A percentile compares a stretch with the other conserved stretches of the same genome.
Evolutionary conservation across 2,329 filamentous ascomycete genomes (phyloP).

Genomic region (Xylaria multiplex): DNA sequence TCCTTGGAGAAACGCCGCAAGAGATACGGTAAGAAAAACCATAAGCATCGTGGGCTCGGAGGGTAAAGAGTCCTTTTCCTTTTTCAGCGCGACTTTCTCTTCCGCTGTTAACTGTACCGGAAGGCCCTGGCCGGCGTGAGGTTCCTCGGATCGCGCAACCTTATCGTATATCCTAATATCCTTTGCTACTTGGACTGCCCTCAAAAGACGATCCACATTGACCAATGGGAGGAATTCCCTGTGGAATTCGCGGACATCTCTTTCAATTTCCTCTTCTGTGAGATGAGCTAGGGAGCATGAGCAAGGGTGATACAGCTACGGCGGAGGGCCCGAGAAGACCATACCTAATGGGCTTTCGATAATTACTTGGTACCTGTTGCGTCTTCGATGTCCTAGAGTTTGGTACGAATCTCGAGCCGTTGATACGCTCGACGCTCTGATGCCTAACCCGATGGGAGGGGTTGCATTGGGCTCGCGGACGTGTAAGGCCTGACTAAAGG

Average conservation of each 20-base stretch:
- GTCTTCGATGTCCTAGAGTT: conserved; percentile 45
- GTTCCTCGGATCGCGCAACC: conserved; percentile 47
- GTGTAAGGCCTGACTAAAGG: conserved; percentile 8
- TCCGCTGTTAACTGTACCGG: conserved; percentile 49
- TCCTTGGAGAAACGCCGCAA: conserved; percentile 57
- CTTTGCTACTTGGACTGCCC: conserved; percentile 55
- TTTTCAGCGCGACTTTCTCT: conserved; percentile 52
- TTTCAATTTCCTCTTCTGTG: conserved; percentile 52
- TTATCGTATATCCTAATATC: conserved; percentile 54
- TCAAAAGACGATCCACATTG: conserved; percentile 47
- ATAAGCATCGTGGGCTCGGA: conserved; percentile 53
- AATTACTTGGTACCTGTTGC: conserved; percentile 49
- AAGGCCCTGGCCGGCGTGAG: conserved; percentile 40
- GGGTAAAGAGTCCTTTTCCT: conserved; percentile 53
- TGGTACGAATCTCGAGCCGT: conserved; percentile 36
- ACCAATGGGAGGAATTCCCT: conserved; percentile 46
- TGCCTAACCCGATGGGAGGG: conserved; percentile 29
- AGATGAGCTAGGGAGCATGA: conserved; percentile 48
- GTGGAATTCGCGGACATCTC: conserved; percentile 51
- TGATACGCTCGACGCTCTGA: conserved; percentile 12
- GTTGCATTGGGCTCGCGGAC: conserved; percentile 10
- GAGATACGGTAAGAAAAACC: conserved; percentile 56
- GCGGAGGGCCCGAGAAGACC: neutral
- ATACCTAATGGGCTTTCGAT: conserved; percentile 53
- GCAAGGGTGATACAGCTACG: neutral